Conservation (phyloP, 2,329 filamentous ascomycete species). For the Trichoderma koningii region DNA sequence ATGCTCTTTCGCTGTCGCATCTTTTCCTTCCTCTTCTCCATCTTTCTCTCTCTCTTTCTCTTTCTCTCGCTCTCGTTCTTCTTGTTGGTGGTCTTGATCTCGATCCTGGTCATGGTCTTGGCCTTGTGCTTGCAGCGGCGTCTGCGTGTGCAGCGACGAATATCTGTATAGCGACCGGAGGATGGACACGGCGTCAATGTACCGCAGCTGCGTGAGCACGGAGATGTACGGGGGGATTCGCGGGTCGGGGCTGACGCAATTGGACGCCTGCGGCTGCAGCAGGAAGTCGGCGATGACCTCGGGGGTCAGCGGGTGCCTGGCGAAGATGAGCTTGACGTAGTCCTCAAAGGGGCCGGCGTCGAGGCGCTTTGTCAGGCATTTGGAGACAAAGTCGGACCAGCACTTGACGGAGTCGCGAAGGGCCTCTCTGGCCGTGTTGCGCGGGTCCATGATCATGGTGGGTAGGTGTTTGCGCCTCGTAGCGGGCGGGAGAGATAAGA, state of each 20-base stretch:
- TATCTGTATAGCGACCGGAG: slow-evolving; percentile 59
- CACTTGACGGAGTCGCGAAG: slow-evolving; percentile 40
- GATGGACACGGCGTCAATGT: slow-evolving; percentile 57
- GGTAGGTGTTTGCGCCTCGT: background rate
- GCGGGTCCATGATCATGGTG: slow-evolving; percentile 35
- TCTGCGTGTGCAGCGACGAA: slow-evolving; percentile 52
- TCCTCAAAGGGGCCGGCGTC: slow-evolving; percentile 55
- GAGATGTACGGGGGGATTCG: slow-evolving; percentile 62
- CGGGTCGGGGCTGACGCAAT: slow-evolving; percentile 57
- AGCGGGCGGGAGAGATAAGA: background rate
- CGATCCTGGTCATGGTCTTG: slow-evolving; percentile 1
- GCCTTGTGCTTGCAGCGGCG: slow-evolving; percentile 16
- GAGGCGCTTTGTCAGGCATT: slow-evolving; percentile 55
- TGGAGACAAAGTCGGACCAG: slow-evolving; percentile 55
- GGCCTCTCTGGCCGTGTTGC: slow-evolving; percentile 30
- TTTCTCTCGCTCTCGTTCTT: too few species aligned
- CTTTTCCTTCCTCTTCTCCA: too few species aligned
- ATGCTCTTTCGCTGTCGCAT: too few species aligned
- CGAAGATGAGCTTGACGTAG: slow-evolving; percentile 52
- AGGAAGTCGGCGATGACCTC: slow-evolving; percentile 58
- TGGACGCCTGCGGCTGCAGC: slow-evolving; percentile 54
- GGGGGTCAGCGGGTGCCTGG: slow-evolving; percentile 55
- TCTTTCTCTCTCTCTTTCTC: too few species aligned
- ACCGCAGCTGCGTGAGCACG: slow-evolving; percentile 52
- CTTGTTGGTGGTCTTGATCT: too few species aligned